Conservation (phyloP, 306 rosid genomes). For the Prunus salicina region DNA sequence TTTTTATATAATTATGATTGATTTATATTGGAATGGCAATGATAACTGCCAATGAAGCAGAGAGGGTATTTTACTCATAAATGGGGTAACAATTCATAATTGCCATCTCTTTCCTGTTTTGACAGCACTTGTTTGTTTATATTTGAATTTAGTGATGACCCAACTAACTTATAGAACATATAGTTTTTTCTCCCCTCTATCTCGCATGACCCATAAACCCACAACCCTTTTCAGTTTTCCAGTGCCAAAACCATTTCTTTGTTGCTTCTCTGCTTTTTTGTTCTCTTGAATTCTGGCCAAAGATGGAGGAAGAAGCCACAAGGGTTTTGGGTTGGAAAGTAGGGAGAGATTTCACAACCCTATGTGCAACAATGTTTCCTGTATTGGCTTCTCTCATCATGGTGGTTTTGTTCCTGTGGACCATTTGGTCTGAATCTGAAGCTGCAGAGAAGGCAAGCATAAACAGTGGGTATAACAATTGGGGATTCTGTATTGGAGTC, state of each 20-base stretch:
- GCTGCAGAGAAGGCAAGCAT: conserved; percentile 25
- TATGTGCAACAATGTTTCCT: conserved; percentile 22
- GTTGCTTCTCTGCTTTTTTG: neutral
- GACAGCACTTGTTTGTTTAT: neutral
- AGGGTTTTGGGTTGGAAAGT: conserved; percentile 23
- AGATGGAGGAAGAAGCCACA: conserved; percentile 17
- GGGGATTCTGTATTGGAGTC: conserved; percentile 40
- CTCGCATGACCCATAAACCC: neutral
- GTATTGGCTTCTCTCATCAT: conserved; percentile 31
- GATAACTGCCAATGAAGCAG: neutral
- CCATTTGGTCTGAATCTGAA: conserved; percentile 32
- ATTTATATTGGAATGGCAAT: neutral
- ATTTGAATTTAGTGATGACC: neutral
- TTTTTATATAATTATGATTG: neutral
- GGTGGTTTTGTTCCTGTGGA: conserved; percentile 34
- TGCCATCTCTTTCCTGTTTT: neutral
- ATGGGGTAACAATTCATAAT: neutral
- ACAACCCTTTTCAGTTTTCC: neutral
- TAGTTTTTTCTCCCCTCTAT: neutral
- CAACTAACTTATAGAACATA: neutral
- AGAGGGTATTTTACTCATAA: neutral
- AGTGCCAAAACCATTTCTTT: neutral
- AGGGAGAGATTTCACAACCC: neutral
- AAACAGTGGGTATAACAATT: neutral
- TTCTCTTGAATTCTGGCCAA: neutral